phyloP scores from a whole-genome alignment of 768 basidiomycete species.

The Lentinula lateritia region DNA sequence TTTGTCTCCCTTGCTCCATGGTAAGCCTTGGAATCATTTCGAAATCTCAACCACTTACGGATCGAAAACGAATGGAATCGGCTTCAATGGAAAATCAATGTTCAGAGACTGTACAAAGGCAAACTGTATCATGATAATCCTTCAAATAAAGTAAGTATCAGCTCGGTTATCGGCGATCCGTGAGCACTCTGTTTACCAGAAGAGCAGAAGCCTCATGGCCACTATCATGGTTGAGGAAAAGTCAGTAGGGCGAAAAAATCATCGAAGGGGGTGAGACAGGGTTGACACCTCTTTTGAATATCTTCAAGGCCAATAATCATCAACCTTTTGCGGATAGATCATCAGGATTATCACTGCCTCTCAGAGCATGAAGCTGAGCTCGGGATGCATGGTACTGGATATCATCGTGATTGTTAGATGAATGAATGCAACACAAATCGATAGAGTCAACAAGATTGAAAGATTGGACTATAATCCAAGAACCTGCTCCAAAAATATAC shows the following conservation, averaged over 20 bases:
- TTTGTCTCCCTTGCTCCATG: no score
- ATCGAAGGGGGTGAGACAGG: not conserved
- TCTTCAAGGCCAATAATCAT: not conserved
- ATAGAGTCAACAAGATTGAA: no score
- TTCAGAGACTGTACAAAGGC: not conserved
- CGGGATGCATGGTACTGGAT: no score
- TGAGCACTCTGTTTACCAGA: not conserved
- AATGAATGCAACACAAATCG: no score
- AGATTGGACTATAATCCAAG: no score
- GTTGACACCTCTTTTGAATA: not conserved
- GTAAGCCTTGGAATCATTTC: no score
- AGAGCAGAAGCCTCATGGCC: not conserved
- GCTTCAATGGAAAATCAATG: not conserved
- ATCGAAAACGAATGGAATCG: no score
- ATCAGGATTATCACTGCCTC: not conserved
- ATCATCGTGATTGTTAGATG: no score
- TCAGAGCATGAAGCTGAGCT: no score
- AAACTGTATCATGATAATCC: not conserved
- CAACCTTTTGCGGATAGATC: not conserved
- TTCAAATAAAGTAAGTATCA: not conserved
- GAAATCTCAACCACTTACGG: no score
- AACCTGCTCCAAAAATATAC: no score
- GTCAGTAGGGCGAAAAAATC: not conserved
- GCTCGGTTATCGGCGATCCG: no score
- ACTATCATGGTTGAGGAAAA: not conserved